Percentiles rank a stretch among this genome's conserved stretches.
phyloP scores from a whole-genome alignment of 169 alveolate species.

The Plasmodium gonderi region DNA sequence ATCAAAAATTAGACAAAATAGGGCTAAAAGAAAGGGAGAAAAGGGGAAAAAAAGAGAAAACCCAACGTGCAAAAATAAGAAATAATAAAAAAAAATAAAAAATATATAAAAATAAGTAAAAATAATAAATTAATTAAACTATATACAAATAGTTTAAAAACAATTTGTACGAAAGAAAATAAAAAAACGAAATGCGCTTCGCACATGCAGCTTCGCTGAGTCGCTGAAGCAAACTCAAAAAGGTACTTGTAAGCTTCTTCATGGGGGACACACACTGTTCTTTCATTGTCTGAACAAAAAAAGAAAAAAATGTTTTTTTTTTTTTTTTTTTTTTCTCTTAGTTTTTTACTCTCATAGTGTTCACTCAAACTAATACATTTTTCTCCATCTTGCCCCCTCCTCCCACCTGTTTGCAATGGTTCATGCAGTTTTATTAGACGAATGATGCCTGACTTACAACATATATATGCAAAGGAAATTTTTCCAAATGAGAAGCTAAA shows the following conservation, averaged over 20 bases:
- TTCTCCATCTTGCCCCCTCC: background rate
- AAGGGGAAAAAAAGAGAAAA: background rate
- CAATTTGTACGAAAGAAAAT: background rate
- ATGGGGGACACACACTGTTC: background rate
- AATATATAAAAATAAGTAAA: background rate
- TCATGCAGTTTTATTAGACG: background rate
- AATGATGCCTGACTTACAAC: conserved; percentile 55
- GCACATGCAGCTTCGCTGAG: background rate
- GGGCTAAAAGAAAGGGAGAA: no score
- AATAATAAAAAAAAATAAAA: background rate
- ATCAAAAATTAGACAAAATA: background rate
- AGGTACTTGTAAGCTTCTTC: background rate
- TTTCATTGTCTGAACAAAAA: background rate
- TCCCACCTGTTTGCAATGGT: background rate
- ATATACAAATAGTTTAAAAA: background rate
- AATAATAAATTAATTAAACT: background rate
- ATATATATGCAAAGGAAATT: conserved; percentile 44
- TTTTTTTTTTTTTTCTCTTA: background rate
- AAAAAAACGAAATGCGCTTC: background rate
- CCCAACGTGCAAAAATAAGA: background rate
- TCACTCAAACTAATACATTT: background rate
- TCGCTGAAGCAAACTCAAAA: background rate
- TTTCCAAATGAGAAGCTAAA: conserved; percentile 45
- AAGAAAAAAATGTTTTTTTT: background rate
- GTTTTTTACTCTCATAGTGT: background rate